A percentile compares a stretch with the other conserved stretches of the same genome.
These are phyloP conservation scores for Asterophora parasitica DNA, from an alignment of 768 basidiomycete genomes.

Conservation along the genomic window DNA sequence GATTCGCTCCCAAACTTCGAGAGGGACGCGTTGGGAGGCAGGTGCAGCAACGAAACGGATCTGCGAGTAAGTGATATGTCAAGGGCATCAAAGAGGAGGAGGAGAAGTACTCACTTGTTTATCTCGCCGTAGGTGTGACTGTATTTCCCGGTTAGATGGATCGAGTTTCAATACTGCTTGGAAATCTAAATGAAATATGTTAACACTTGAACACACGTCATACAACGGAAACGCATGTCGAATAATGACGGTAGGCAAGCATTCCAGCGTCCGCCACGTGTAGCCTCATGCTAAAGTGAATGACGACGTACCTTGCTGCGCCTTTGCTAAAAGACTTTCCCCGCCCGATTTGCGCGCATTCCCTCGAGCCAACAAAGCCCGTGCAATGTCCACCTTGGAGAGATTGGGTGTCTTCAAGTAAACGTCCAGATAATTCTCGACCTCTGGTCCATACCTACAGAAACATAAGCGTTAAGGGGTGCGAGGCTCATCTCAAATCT, in stretches of 20 bases:
- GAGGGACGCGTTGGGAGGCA: constrained; percentile 56
- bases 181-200: constrained; percentile 38
- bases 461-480: constrained; percentile 3
- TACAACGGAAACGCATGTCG: too few relatives aligned
- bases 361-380: constrained; percentile 54
- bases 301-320: constrained; percentile 48
- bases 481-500: too few relatives aligned
- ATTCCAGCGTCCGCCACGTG: too few relatives aligned
- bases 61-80: constrained; percentile 20
- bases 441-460: constrained; percentile 55
- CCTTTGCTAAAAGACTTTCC: constrained; percentile 50
- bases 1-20: constrained; percentile 66
- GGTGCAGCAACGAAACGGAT: constrained; percentile 52
- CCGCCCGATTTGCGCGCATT: constrained; percentile 53
- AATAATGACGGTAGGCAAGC: too few relatives aligned
- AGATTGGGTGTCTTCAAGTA: constrained; percentile 60
- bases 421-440: constrained; percentile 63
- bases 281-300: too few relatives aligned
- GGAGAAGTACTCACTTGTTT: constrained; percentile 31
- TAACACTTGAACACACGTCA: background rate
- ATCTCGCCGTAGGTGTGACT: constrained; percentile 42
- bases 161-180: constrained; percentile 56
- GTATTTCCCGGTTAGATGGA: constrained; percentile 52
- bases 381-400: constrained; percentile 43
- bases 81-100: too few relatives aligned